phyloP scores from a whole-genome alignment of 345 rosid species.

The Eucalyptus camaldulensis region DNA sequence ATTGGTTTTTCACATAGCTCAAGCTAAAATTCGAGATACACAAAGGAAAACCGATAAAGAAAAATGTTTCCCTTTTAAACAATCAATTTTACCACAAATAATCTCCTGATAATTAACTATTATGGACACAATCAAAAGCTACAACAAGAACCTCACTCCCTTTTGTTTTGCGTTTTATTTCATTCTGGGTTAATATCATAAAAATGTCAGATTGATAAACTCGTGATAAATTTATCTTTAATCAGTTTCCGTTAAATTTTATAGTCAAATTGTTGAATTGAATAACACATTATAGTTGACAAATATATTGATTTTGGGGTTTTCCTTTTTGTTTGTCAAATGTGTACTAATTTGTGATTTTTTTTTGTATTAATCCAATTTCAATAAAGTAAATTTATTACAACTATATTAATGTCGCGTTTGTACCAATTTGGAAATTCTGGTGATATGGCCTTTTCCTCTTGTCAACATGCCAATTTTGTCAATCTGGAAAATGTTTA shows the following conservation, averaged over 20 bases:
- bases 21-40: neutral
- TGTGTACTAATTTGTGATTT: too few species aligned
- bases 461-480: too few species aligned
- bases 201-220: too few species aligned
- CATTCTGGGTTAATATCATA: neutral
- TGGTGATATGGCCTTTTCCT: too few species aligned
- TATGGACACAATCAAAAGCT: neutral
- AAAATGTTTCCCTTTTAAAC: neutral
- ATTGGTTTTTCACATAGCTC: neutral
- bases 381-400: accelerated
- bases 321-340: accelerated
- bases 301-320: too few species aligned
- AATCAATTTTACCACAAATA: neutral
- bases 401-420: accelerated
- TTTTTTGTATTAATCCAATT: too few species aligned
- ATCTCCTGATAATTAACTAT: neutral
- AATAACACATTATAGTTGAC: too few species aligned
- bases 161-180: neutral
- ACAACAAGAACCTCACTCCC: neutral
- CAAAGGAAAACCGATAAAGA: neutral
- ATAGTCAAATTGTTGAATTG: too few species aligned
- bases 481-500: neutral
- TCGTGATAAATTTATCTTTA: accelerated
- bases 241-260: accelerated
- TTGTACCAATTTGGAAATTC: too few species aligned